phyloP scores from a whole-genome alignment of 352 stramenopile genomes.

The Phytophthora hybrid region DNA sequence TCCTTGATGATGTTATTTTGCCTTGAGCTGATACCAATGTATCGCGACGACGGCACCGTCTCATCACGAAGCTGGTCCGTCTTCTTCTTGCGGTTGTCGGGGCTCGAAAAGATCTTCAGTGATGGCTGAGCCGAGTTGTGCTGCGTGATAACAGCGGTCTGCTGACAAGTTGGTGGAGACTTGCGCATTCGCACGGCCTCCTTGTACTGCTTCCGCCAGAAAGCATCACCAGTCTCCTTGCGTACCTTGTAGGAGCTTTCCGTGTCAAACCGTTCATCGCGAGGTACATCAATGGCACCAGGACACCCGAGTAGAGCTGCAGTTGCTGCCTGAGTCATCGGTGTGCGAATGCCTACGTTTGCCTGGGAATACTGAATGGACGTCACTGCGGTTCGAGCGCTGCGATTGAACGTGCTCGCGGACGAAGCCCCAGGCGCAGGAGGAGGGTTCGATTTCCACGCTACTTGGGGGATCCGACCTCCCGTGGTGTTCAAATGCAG shows the following conservation, averaged over 20 bases:
- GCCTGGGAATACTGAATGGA: conserved; percentile 35
- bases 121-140: conserved; percentile 41
- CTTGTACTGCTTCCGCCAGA: conserved; percentile 67
- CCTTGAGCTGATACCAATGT: conserved; percentile 78
- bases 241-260: conserved; percentile 56
- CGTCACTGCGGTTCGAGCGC: conserved; percentile 16
- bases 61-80: conserved; percentile 55
- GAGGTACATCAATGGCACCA: conserved; percentile 45
- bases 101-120: conserved; percentile 79
- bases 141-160: conserved; percentile 5
- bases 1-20: conserved; percentile 84
- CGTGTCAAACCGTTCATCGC: conserved; percentile 58
- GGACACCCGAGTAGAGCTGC: conserved; percentile 34
- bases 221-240: conserved; percentile 50
- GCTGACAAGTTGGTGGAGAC: conserved; percentile 31
- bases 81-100: conserved; percentile 54
- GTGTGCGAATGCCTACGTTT: conserved; percentile 33
- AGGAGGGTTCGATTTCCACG: conserved; percentile 35
- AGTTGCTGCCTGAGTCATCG: conserved; percentile 30
- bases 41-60: conserved; percentile 67
- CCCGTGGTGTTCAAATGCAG: conserved; percentile 34
- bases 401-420: conserved; percentile 8
- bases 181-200: conserved; percentile 65
- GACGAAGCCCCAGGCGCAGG: conserved; percentile 9
- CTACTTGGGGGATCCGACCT: conserved; percentile 28